Evolutionary conservation across 148 eudicot species (phyloP).

Genomic region (Persicaria tinctoria): DNA sequence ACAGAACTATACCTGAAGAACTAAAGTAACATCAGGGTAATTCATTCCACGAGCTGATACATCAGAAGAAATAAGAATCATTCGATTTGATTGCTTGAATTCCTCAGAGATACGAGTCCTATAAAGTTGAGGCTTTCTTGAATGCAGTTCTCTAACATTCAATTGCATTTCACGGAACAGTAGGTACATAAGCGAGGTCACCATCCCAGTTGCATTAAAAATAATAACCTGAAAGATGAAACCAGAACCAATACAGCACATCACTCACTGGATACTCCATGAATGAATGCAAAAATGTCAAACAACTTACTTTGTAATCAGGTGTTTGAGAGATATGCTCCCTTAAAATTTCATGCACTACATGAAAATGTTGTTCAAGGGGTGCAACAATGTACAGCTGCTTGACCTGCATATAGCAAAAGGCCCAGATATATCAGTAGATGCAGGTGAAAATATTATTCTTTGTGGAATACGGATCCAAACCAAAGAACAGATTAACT

Average conservation of each 20-base stretch:
- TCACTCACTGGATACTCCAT: neutral
- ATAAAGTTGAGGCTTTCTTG: slow-evolving; percentile 80
- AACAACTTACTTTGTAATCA: slow-evolving; percentile 62
- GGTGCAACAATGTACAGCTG: slow-evolving; percentile 70
- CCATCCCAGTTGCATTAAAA: slow-evolving; percentile 81
- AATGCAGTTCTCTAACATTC: slow-evolving; percentile 84
- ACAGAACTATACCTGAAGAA: slow-evolving; percentile 60
- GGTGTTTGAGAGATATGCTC: slow-evolving; percentile 48
- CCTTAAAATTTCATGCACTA: slow-evolving; percentile 61
- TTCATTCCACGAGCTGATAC: slow-evolving; percentile 89
- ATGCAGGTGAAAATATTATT: neutral
- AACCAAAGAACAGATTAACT: neutral
- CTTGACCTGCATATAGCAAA: slow-evolving; percentile 50
- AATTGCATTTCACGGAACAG: slow-evolving; percentile 72
- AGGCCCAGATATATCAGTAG: neutral
- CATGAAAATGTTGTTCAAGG: slow-evolving; percentile 69
- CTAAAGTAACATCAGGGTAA: slow-evolving; percentile 90
- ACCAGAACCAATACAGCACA: slow-evolving; percentile 8
- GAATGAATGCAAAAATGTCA: neutral
- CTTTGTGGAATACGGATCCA: neutral
- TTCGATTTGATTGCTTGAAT: slow-evolving; percentile 68
- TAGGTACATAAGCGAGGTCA: slow-evolving; percentile 77
- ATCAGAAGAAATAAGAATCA: slow-evolving; percentile 77
- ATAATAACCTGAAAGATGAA: slow-evolving; percentile 54
- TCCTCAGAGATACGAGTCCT: slow-evolving; percentile 70